Percentiles rank a stretch among this genome's conserved stretches.
Conservation (phyloP, 257 asterid species). For the Nyctanthes arbortristis region DNA sequence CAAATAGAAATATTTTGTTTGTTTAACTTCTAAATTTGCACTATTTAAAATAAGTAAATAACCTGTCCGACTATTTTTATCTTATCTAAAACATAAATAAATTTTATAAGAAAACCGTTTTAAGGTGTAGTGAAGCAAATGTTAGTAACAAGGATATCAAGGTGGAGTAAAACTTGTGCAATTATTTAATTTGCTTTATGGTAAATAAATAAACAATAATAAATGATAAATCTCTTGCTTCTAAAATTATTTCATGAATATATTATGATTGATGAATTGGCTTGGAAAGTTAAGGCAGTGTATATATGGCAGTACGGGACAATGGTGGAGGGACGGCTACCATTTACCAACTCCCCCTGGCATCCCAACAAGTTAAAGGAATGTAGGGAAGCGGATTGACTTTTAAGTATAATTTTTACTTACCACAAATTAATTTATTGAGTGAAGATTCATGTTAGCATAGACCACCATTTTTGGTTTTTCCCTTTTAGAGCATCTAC, state of each 20-base stretch:
- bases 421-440: slow-evolving; percentile 8
- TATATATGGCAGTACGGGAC: slow-evolving; percentile 36
- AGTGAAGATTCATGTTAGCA: background rate
- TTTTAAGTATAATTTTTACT: slow-evolving; percentile 14
- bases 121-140: no score
- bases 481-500: slow-evolving; percentile 29
- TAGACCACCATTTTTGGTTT: slow-evolving; percentile 16
- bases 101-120: no score
- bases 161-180: background rate
- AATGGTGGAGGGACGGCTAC: slow-evolving; percentile 37
- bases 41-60: no score
- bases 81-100: no score
- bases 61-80: no score
- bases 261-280: background rate
- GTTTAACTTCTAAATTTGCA: no score
- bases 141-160: background rate
- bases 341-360: slow-evolving; percentile 83
- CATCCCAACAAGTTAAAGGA: slow-evolving; percentile 40
- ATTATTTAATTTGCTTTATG: background rate
- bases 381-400: slow-evolving; percentile 37
- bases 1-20: no score
- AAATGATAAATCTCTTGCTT: background rate
- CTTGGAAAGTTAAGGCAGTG: slow-evolving; percentile 4
- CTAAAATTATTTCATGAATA: background rate
- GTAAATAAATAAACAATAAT: background rate